Evolutionary conservation across 192 early-diverging fungal species (phyloP), one percentile per base, ranked within the genome.

Genomic region (Funneliformis geosporum): DNA sequence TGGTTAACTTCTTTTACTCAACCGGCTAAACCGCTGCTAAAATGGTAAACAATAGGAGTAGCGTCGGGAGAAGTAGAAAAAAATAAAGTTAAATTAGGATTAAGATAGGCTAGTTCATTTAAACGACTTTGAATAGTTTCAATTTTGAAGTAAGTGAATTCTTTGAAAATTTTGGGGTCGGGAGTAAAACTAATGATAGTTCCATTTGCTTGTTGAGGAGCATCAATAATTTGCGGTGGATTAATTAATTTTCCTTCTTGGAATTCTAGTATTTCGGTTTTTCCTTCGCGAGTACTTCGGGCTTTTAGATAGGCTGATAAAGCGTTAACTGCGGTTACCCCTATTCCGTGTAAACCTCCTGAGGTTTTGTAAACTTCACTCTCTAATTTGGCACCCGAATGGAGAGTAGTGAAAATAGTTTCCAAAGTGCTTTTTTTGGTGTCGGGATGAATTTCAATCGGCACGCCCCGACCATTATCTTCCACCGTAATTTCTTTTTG

Each of bases 1-100:
- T 73, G 70, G 16, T 73, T 73, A 47, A 73, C 21, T 73, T 73
- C 70, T 44, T 73, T 73, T 73, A 73, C 70, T 73, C 70, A 73
- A 46, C 70, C 70, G 23, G 70, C 40, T 38, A 73, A 44, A 28
- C 70, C 70, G 47, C 70, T 73, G 42, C 70, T 44, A 23, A 28
- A 73, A 73, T 73, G 70, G 9, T 73, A 73, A 73, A 43, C 47
- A 73, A 73, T 73, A 0, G 70, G 70, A 16, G 42, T 14, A 7
- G 42, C 70, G 0, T 44, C 42, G 5, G 70, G 70, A 8, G 40
- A 44, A 46, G 40, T 21, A 46, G 0, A 0, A 73, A 73, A 73
- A 73, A 50, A 23, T 73, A 73, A 73, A 73, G 23, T 73, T 10
- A 73, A 21, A 23, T 73, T 73, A 27, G 70, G 70, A 73, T 73